These are phyloP conservation scores for Scorias spongiosa DNA, from an alignment of 2,329 filamentous ascomycete species.

Conservation along the genomic window DNA sequence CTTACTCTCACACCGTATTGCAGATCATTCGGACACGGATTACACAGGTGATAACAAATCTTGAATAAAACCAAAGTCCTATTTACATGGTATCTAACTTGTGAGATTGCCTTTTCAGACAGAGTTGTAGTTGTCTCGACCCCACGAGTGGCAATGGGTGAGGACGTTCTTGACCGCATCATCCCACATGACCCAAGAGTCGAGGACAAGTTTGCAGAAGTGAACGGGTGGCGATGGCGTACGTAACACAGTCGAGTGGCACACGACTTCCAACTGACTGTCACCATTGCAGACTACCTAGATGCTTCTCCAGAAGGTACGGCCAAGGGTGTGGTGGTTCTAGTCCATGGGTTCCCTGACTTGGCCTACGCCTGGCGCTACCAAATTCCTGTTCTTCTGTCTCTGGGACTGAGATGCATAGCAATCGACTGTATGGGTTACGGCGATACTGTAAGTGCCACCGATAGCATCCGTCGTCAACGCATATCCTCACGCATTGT, in stretches of 20 bases:
- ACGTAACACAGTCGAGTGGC: constrained; percentile 7
- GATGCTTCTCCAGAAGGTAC: constrained; percentile 8
- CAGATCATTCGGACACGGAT: too few species aligned
- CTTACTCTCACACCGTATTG: too few species aligned
- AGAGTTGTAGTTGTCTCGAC: too few species aligned
- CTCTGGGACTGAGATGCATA: constrained; percentile 62
- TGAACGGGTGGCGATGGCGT: constrained; percentile 59
- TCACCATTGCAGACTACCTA: constrained; percentile 30
- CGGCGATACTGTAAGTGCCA: constrained; percentile 46
- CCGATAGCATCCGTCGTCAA: background rate
- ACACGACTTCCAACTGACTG: background rate
- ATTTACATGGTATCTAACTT: too few species aligned
- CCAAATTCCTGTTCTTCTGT: constrained; percentile 64
- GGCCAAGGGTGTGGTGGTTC: constrained; percentile 38
- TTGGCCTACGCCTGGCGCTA: constrained; percentile 74
- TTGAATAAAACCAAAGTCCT: too few species aligned
- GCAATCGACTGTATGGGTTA: constrained; percentile 81
- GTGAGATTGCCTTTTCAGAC: too few species aligned
- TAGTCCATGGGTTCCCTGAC: constrained; percentile 71
- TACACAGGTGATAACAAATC: too few species aligned
- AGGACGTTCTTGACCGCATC: constrained; percentile 13
- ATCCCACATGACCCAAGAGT: constrained; percentile 9
- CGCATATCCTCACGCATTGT: background rate
- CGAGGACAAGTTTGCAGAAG: constrained; percentile 38
- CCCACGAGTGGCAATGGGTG: background rate